These are phyloP conservation scores for Candolleomyces aberdarensis DNA, from an alignment of 768 basidiomycete genomes.

Conservation along the genomic window DNA sequence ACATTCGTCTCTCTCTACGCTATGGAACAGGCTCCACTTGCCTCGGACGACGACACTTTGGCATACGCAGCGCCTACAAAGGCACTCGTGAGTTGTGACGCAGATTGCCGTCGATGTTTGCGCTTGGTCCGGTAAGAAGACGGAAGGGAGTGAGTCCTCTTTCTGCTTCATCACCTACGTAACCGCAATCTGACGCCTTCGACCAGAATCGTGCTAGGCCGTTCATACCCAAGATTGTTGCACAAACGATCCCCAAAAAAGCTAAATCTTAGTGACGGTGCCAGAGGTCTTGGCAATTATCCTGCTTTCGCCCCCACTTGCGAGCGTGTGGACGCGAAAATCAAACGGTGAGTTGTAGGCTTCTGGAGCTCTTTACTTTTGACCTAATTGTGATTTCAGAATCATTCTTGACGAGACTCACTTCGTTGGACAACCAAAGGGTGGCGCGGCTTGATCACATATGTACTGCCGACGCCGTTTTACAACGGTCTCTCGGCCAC, in stretches of 20 bases:
- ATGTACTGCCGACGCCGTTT: constrained; percentile 13
- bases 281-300: constrained; percentile 71
- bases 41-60: constrained; percentile 62
- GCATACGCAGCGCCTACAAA: constrained; percentile 78
- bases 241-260: constrained; percentile 59
- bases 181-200: not conserved
- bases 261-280: constrained; percentile 73
- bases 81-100: constrained; percentile 63
- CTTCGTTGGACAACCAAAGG: constrained; percentile 66
- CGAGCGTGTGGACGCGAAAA: constrained; percentile 56
- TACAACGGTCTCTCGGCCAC: constrained; percentile 69
- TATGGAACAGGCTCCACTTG: constrained; percentile 64
- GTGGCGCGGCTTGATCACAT: constrained; percentile 70
- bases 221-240: constrained; percentile 65
- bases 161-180: not conserved
- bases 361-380: not conserved
- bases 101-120: constrained; percentile 74
- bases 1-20: constrained; percentile 78
- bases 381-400: constrained; percentile 27
- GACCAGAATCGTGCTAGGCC: constrained; percentile 57
- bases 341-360: constrained; percentile 47
- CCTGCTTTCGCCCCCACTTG: constrained; percentile 65
- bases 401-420: constrained; percentile 70
- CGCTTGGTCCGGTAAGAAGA: constrained; percentile 57
- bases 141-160: constrained; percentile 37